phyloP scores from a whole-genome alignment of 306 rosid genomes.

The Corylus americana region DNA sequence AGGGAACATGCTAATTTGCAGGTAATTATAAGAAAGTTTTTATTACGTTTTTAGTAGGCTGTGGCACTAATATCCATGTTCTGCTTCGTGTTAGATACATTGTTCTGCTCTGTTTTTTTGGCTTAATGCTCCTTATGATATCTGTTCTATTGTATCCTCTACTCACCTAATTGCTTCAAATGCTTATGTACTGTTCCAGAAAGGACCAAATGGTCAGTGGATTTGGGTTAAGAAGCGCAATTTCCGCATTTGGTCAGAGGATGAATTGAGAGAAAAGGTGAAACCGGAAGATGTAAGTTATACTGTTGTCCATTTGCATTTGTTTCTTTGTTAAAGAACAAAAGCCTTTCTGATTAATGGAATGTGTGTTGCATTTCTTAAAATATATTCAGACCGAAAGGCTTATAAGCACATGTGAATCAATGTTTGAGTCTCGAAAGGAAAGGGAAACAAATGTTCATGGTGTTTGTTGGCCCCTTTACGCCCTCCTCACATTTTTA shows the following conservation, averaged over 20 bases:
- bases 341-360: conserved; percentile 17
- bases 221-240: conserved; percentile 83
- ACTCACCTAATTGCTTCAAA: conserved; percentile 37
- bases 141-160: conserved; percentile 7
- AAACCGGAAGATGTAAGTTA: conserved; percentile 89
- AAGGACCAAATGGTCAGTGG: conserved; percentile 67
- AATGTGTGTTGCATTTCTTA: conserved; percentile 10
- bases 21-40: conserved; percentile 39
- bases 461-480: neutral
- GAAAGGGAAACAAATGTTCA: neutral
- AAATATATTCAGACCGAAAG: conserved; percentile 10
- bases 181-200: conserved; percentile 53
- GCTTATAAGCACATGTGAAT: neutral
- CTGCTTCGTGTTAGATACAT: conserved; percentile 5
- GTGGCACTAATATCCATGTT: conserved; percentile 1
- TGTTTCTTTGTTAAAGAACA: conserved; percentile 21
- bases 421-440: neutral
- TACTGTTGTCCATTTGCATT: conserved; percentile 15
- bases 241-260: conserved; percentile 78
- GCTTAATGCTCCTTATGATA: neutral
- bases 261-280: conserved; percentile 83
- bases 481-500: too few species aligned
- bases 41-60: neutral
- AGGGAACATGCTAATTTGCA: conserved; percentile 83
- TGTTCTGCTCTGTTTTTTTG: neutral